Base-by-base conservation (phyloP, 2,329 filamentous ascomycete genomes). In the Colletotrichum magnum region DNA sequence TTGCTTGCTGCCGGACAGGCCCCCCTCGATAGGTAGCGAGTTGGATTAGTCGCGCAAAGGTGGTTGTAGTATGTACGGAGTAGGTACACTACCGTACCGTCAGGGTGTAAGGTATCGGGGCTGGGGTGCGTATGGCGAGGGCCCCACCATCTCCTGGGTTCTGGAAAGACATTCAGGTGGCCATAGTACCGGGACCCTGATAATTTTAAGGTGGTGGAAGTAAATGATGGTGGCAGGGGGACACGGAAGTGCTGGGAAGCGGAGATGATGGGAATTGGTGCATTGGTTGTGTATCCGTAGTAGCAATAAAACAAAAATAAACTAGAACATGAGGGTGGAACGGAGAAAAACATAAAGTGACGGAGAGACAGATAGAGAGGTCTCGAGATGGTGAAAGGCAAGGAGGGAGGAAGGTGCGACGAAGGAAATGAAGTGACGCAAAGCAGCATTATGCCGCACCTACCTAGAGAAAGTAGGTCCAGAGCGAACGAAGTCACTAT, bases 131-230 rank as follows among this genome's bases (percentile, higher is more conserved):
- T 36, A 56, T 50, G 56, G 61, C 32, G 21, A 21, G 18, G 50
- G 58, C 66, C 12, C 61, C 66, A 69, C 66, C 26, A 18, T 47
- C 54, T 60, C 53, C 61, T 69, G 66, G 66, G 65, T 56, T 36
- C 66, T 66, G 54, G 61, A 66, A 69, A 50, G 61, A 66, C 50
- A 69, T 69, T 69, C 66, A 69, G 66, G 66, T 69, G 61, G 66
- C 66, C 62, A 66, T 60, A 60, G 66, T 69, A 59, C 52, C 56
- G 56, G 66, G 66, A 66, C 66, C 66, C 66, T 69, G 66, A 69
- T 69, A 66, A 69, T 69, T 51, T 69, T 43, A 66, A 56, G 61
- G 41, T 54, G 66, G 61, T 65, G 61, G 61, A 69, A 69, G 60
- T 69, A 64, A 54, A 69, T 66, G 66, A 59, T 59, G 61, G n/a